A percentile compares a stretch with the other conserved stretches of the same genome.
These are phyloP conservation scores for Podila minutissima DNA, from an alignment of 192 early-diverging fungal species.

Conservation along the genomic window DNA sequence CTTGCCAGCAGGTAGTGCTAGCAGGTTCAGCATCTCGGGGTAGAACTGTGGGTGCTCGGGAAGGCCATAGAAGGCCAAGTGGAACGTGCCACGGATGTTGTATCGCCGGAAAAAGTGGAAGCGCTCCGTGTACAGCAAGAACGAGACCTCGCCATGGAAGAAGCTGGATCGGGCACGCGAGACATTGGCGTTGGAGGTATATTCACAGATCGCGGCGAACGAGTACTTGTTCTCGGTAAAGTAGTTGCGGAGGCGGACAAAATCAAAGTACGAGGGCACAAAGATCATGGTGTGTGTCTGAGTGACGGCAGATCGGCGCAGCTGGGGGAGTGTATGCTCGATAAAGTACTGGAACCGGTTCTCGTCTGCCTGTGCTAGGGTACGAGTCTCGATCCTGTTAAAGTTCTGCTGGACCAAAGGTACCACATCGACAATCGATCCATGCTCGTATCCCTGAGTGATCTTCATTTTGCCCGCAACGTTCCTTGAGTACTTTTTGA, in stretches of 20 bases:
- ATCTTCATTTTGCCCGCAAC: constrained; percentile 81
- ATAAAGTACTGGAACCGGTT: constrained; percentile 88
- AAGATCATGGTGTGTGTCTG: constrained; percentile 81
- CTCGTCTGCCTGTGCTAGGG: constrained; percentile 75
- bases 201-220: constrained; percentile 88
- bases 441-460: constrained; percentile 64
- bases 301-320: constrained; percentile 62
- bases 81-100: constrained; percentile 82
- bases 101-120: constrained; percentile 95
- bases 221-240: constrained; percentile 78
- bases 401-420: constrained; percentile 85
- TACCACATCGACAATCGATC: constrained; percentile 82
- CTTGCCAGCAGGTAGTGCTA: constrained; percentile 65
- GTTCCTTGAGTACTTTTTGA: constrained; percentile 72
- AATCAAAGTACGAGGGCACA: constrained; percentile 97
- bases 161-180: constrained; percentile 81
- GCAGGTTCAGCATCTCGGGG: constrained; percentile 86
- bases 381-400: constrained; percentile 70
- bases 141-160: constrained; percentile 79
- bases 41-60: constrained; percentile 91
- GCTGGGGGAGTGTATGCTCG: constrained; percentile 64
- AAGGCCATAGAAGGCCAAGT: constrained; percentile 91
- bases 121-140: constrained; percentile 93
- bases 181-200: constrained; percentile 83
- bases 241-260: constrained; percentile 92